Evolutionary conservation across 768 basidiomycete species (phyloP).

Genomic region (Amanita muscaria): DNA sequence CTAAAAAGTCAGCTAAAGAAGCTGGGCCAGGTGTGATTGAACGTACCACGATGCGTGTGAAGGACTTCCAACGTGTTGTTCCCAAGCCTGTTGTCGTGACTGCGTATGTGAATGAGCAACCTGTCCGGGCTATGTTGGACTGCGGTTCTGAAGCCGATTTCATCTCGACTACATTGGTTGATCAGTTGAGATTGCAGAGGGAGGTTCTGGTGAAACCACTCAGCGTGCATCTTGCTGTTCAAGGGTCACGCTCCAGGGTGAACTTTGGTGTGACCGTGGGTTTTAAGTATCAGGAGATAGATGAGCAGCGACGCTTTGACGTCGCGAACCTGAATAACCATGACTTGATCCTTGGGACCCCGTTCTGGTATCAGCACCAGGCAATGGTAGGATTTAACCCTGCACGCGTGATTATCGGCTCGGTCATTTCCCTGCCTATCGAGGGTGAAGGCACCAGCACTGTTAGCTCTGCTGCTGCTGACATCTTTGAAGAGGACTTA

Average conservation of each 20-base stretch:
- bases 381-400: slow-evolving; percentile 19
- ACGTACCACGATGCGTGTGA: slow-evolving; percentile 16
- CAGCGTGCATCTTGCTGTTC: slow-evolving; percentile 29
- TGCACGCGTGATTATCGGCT: slow-evolving; percentile 18
- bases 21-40: slow-evolving; percentile 11
- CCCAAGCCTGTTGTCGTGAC: slow-evolving; percentile 27
- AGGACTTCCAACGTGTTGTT: slow-evolving; percentile 13
- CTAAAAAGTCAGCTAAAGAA: neutral
- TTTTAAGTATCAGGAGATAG: slow-evolving; percentile 27
- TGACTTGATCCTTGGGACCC: slow-evolving; percentile 33
- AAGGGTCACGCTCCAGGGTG: slow-evolving; percentile 31
- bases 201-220: slow-evolving; percentile 23
- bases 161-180: slow-evolving; percentile 25
- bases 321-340: slow-evolving; percentile 32
- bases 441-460: too few species aligned
- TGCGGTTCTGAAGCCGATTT: slow-evolving; percentile 34
- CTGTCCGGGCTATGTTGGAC: slow-evolving; percentile 26
- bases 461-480: too few species aligned
- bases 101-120: slow-evolving; percentile 23
- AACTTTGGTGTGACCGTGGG: slow-evolving; percentile 18
- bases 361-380: slow-evolving; percentile 27
- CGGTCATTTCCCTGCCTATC: slow-evolving; percentile 11
- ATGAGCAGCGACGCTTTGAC: slow-evolving; percentile 22
- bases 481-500: too few species aligned
- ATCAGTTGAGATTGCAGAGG: slow-evolving; percentile 25